Evolutionary conservation across 2,329 filamentous ascomycete species (phyloP), one percentile per base, ranked within the genome.

Genomic region (Alternaria panax): DNA sequence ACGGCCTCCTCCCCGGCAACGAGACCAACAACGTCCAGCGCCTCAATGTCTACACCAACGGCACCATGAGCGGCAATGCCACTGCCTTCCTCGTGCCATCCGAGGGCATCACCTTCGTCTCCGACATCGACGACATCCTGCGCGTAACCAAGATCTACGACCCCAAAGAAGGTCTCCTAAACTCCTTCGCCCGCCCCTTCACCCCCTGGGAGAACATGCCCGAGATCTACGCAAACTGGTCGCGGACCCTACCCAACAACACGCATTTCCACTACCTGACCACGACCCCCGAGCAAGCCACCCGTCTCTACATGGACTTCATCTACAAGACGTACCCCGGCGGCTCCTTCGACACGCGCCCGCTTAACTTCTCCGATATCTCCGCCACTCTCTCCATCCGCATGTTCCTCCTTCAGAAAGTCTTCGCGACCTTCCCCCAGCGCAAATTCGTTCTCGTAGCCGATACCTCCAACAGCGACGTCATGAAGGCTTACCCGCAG

Each of bases 181-280:
- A 93, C 79, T 88, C 90, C 0, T 93, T 93, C 70, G 90, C 90
- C 0, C 84, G 86, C 4, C 82, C 88, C 0, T 93, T 91, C 73
- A 84, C 82, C 0, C 83, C 86, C 0, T 93, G 91, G 91, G 82
- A 89, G 82, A 90, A 93, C 77, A 93, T 93, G 91, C 90, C 90
- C 0, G 83, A 88, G 2, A 88, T 93, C 65, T 93, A 92, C 74
- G 86, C 88, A 65, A 91, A 92, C 71, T 93, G 90, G 90, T 88
- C 85, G 1, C 79, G 79, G n/a, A 86, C 83, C 22, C 81, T 92
- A 14, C 84, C 86, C 0, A 84, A 91, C 69, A 65, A 65, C 59
- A 82, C 88, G 62, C 91, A 93, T 75, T 93, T 93, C 81, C 90
- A 93, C 79, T 93, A 93, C 78, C 82, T 93, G 20, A 93, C 91